A percentile compares a stretch with the other conserved stretches of the same genome.
These are phyloP conservation scores for Pseudotsuga menziesii DNA, from an alignment of 75 land plant species.

Conservation along the genomic window DNA sequence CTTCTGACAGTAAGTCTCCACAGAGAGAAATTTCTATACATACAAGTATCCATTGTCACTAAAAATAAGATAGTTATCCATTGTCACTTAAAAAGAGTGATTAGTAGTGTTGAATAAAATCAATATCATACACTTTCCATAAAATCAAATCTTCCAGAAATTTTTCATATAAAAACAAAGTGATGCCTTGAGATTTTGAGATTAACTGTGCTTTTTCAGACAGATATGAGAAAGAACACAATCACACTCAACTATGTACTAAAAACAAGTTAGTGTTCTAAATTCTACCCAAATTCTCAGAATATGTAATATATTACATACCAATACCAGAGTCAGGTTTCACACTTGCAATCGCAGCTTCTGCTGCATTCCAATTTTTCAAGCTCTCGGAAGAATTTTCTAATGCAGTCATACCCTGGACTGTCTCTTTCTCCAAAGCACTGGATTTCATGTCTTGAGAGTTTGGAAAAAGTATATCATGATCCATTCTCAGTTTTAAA, in stretches of 20 bases:
- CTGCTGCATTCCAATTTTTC: background rate
- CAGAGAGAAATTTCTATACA: slow-evolving; percentile 54
- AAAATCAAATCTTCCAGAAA: background rate
- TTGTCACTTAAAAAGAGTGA: background rate
- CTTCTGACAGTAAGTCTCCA: slow-evolving; percentile 45
- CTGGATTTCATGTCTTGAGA: background rate
- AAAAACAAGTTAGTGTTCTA: background rate
- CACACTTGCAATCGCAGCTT: slow-evolving; percentile 4
- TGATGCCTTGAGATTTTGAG: background rate
- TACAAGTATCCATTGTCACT: slow-evolving; percentile 10
- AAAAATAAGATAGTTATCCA: background rate
- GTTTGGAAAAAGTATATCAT: background rate
- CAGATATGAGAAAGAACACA: background rate
- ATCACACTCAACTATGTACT: background rate
- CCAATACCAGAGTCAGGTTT: background rate
- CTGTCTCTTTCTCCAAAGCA: background rate
- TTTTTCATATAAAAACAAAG: background rate
- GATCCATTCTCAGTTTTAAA: background rate
- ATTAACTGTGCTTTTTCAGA: background rate
- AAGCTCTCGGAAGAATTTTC: background rate
- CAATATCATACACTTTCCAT: background rate
- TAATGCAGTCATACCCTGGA: background rate
- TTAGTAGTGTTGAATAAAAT: background rate
- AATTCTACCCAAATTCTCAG: background rate
- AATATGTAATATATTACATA: slow-evolving; percentile 15